These are phyloP conservation scores for Epichloe uncinata DNA, from an alignment of 2,329 filamentous ascomycete species.

Conservation along the genomic window DNA sequence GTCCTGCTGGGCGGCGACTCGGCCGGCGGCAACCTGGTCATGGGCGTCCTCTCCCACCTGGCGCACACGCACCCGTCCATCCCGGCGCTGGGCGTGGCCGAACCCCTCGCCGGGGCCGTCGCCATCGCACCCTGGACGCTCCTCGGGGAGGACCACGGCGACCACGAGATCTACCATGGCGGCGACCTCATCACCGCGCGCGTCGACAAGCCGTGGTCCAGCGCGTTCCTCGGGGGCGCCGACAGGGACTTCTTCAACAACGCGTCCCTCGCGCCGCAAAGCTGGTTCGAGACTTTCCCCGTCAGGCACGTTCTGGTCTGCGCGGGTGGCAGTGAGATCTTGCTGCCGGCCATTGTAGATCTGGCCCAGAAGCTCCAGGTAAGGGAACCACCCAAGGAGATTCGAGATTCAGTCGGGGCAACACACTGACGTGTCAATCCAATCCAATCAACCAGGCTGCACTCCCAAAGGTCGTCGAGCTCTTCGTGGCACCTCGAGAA, in stretches of 20 bases:
- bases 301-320: constrained; percentile 9
- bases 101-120: constrained; percentile 8
- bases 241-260: constrained; percentile 10
- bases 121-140: constrained; percentile 10
- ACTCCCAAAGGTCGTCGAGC: constrained; percentile 8
- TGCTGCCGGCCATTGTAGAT: constrained; percentile 10
- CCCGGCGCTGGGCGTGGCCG: constrained; percentile 5
- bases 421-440: neutral
- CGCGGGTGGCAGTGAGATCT: constrained; percentile 9
- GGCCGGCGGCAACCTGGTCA: constrained; percentile 10
- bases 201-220: constrained; percentile 7
- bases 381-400: neutral
- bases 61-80: constrained; percentile 11
- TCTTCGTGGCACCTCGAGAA: constrained; percentile 10
- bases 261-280: constrained; percentile 7
- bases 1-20: constrained; percentile 12
- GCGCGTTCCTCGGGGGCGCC: constrained; percentile 6
- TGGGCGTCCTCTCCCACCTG: constrained; percentile 12
- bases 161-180: constrained; percentile 7
- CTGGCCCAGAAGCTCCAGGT: constrained; percentile 11
- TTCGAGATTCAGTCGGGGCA: no score
- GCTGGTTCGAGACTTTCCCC: constrained; percentile 11
- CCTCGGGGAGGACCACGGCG: constrained; percentile 6
- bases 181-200: constrained; percentile 10
- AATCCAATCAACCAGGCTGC: constrained; percentile 4